Percentiles rank a stretch among this genome's conserved stretches.
Evolutionary conservation across 2,329 filamentous ascomycete genomes (phyloP).

Genomic region (Colletotrichum theobromicola): DNA sequence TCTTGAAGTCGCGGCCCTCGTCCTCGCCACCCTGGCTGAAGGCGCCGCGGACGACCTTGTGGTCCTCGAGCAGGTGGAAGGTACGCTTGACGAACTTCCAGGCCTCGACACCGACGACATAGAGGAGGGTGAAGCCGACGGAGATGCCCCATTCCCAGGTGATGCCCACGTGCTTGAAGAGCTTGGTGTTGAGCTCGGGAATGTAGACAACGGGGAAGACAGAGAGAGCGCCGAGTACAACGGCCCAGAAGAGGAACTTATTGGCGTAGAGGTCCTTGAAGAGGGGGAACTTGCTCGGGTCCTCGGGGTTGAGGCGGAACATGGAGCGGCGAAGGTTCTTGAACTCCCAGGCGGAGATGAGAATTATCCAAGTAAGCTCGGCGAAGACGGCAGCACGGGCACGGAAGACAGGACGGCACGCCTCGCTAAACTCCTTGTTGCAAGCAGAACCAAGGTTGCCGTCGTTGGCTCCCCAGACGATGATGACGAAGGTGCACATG

Average conservation of each 20-base stretch:
- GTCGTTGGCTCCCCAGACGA: constrained; percentile 61
- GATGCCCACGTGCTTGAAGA: constrained; percentile 76
- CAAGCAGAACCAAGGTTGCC: constrained; percentile 65
- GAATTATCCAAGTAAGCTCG: constrained; percentile 74
- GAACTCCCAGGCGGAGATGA: constrained; percentile 80
- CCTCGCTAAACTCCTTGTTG: constrained; percentile 62
- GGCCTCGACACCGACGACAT: constrained; percentile 69
- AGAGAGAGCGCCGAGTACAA: constrained; percentile 63
- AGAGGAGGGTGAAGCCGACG: constrained; percentile 66
- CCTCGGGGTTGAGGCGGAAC: constrained; percentile 67
- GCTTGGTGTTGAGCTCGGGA: constrained; percentile 69
- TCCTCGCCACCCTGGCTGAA: constrained; percentile 60
- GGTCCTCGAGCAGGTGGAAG: constrained; percentile 57
- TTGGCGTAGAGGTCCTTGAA: constrained; percentile 72
- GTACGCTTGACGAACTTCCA: constrained; percentile 75
- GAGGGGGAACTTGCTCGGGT: constrained; percentile 55
- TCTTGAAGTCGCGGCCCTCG: constrained; percentile 42
- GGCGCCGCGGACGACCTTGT: constrained; percentile 51
- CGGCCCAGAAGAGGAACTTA: constrained; percentile 73
- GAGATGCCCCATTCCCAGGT: constrained; percentile 79
- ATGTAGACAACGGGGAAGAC: constrained; percentile 77
- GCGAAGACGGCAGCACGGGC: constrained; percentile 77
- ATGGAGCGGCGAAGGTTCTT: constrained; percentile 74
- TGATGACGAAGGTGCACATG: constrained; percentile 69
- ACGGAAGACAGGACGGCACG: constrained; percentile 67